Evolutionary conservation across 176 grass and related monocot genomes (phyloP), one percentile per base, ranked within the genome.

Genomic region (Aegilops bicornis): DNA sequence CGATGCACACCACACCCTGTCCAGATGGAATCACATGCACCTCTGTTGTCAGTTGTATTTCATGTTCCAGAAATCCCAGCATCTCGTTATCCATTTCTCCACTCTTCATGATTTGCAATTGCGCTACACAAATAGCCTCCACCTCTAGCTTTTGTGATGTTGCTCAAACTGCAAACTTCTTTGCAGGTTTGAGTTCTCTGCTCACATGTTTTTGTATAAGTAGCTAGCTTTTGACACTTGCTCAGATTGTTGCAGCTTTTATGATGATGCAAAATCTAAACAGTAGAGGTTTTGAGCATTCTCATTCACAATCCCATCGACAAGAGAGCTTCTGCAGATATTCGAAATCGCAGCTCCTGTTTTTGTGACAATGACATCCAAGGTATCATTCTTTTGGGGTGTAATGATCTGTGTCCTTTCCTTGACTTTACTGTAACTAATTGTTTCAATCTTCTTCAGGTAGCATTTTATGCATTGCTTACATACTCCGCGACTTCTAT

Each of bases 321-420:
- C 39, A 69, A 79, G 77, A 83, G 96, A 98, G 75, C 86, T 98
- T 65, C 60, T 98, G 64, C 96, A 92, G 72, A 96, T 98, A 87
- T 91, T 98, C 86, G 89, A 88, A 86, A 91, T 98, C 54, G 91
- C 96, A 75, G 96, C 96, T 87, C 96, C 96, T 60, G 93, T 98
- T 64, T 98, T 98, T 79, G 84, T 98, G 86, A 98, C 96, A 78
- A 96, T 96, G 93, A 92, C 92, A 61, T 94, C 96, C 47, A 98
- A 98, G 96, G 96, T 98, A 86, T 48, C 59, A 72, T 90, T 86
- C 67, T 9, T 14, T 87, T 3, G 29, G 10, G 5, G 0, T 73
- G 10, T 20, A 27, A 17, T 43, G 15, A 23, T 83, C n/a, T 71
- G 23, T 77, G 24, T 66, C 48, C 29, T 76, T 82, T 70, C 37